Base-by-base conservation (phyloP, 495 filamentous ascomycete species). In the Annulohypoxylon moriforme region DNA sequence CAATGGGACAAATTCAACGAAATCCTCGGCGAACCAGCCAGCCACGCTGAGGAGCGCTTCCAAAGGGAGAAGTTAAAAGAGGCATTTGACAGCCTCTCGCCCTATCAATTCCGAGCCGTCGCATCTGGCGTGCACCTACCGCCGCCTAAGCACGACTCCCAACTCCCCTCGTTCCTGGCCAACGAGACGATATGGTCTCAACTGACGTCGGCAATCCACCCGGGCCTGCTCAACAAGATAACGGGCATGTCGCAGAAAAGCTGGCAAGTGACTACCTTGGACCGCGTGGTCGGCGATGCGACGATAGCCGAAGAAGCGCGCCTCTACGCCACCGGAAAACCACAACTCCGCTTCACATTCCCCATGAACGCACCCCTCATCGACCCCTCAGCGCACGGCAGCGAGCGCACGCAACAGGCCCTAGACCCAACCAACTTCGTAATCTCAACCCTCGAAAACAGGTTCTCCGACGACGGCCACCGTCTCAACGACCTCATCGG, bases 371-470 rank as follows among this genome's bases (percentile, higher is more conserved):
- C 80, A 50, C 78, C 83, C 64, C 94, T 92, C 1, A 94, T 92
- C 87, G 84, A 89, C 44, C 84, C 87, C 38, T 87, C 86, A 0
- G 89, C 90, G 5, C 84, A 91, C 31, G 94, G 94, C 25, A 84
- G 89, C 14, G 93, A 91, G 73, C 72, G 78, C 60, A 79, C 77
- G 7, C 68, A 52, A 7, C 68, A 75, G 25, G 75, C 78, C 16
- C 71, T 81, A 0, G 79, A 81, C 67, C 79, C 79, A 1, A 77
- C 75, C 7, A 6, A 29, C 29, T 81, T 78, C 40, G 55, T 84
- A n/a, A 52, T 76, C 11, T 57, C 72, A 7, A 46, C 75, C 0
- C 72, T 81, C 9, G 64, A 71, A 31, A 58, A 25, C 18, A 38
- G 1, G 20, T 29, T 18, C 33, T n/a, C 27, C 42, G 57, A 6